Base-by-base conservation (phyloP, 2,329 filamentous ascomycete genomes). In the Immersiporthe knoxdaviesiana region DNA sequence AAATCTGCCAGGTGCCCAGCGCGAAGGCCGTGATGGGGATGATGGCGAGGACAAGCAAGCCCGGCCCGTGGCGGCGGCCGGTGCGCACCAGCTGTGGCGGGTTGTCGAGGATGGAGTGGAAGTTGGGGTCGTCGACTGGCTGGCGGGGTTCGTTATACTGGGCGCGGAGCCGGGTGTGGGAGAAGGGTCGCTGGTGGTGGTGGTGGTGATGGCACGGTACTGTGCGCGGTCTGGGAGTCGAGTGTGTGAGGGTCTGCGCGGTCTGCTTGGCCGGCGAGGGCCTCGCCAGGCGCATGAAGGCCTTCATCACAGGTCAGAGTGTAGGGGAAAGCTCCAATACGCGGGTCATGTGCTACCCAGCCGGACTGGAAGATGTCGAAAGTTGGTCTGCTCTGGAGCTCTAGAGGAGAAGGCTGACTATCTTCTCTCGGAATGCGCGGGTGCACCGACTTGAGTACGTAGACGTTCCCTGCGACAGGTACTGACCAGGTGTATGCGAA, bases 1-100 rank as follows among this genome's bases (percentile, higher is more conserved):
- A 89, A 66, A 99, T 92, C 79, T 99, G 96, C 96, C 96, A 99
- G 72, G 93, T 93, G 39, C 96, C 96, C 21, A 99, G 89, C 67
- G 85, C 84, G 79, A 99, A 97, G 14, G 96, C 93, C 1, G 94
- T 97, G 70, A 97, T 81, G 63, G 96, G 96, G 75, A 99, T 98
- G 65, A 97, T 81, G 54, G 93, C 92, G 14, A 97, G 87, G 71
- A 97, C 84, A 47, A 96, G 88, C 12, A 97, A 85, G 0, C 94
- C 94, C 0, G 90, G 90, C 0, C 93, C 92, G 83, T 97, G 94
- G 50, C 81, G 84, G 74, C 88, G 86, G 63, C 92, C 90, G 0
- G 89, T 83, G 60, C 93, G 92, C 50, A 98, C 91, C 44, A 97
- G 87, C 73, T 88, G 87, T 0, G 94, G 88, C 1, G 95, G 94